Evolutionary conservation across 129 eudicot genomes (phyloP).

Genomic region (Pulicaria dysenterica): DNA sequence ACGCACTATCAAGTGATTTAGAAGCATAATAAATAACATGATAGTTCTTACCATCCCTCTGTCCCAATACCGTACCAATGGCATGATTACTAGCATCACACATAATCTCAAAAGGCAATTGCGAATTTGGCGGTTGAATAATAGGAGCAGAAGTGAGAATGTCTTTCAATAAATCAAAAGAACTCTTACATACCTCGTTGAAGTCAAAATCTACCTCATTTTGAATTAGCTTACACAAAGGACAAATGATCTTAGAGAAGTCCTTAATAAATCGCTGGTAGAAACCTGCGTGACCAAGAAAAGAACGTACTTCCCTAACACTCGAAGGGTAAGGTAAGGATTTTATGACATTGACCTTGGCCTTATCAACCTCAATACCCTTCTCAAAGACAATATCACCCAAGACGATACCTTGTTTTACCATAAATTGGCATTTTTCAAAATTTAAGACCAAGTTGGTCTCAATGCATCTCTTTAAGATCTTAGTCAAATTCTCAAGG

Average conservation of each 20-base stretch:
- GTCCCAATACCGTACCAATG: constrained; percentile 1
- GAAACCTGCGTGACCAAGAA: constrained; percentile 4
- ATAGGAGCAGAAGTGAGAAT: neutral
- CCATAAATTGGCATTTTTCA: constrained; percentile 17
- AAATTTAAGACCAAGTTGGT: constrained; percentile 4
- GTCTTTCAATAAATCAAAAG: neutral
- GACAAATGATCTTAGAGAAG: neutral
- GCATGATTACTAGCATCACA: constrained; percentile 17
- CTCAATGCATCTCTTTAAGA: neutral
- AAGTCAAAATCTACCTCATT: too few species aligned
- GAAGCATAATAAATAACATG: constrained; percentile 21
- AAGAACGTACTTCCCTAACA: neutral
- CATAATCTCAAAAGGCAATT: constrained; percentile 20
- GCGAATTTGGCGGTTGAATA: constrained; percentile 17
- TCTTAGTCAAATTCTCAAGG: neutral
- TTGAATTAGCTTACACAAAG: too few species aligned
- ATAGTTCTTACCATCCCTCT: neutral
- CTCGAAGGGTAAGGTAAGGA: neutral
- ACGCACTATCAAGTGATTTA: neutral
- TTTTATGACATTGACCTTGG: too few species aligned
- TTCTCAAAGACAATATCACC: too few species aligned
- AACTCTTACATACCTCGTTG: neutral
- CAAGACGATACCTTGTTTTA: neutral
- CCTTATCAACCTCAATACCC: too few species aligned
- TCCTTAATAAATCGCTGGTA: neutral